Evolutionary conservation across 441 rosid species (phyloP).

Genomic region (Raphanus hybrid): DNA sequence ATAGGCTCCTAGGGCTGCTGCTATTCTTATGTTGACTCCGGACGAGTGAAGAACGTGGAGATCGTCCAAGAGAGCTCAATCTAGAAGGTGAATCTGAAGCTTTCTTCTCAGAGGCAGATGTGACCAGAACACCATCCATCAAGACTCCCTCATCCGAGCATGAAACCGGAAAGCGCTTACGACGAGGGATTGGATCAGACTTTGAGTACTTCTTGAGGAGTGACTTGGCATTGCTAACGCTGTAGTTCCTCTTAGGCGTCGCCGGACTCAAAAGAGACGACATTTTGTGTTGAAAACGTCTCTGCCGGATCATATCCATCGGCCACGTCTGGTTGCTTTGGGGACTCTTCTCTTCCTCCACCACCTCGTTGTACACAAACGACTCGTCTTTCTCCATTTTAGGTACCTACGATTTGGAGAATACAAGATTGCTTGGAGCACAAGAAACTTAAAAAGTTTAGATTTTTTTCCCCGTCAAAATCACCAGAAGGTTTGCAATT

Average conservation of each 20-base stretch:
- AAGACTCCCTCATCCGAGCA: slow-evolving; percentile 56
- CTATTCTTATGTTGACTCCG: slow-evolving; percentile 45
- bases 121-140: slow-evolving; percentile 65
- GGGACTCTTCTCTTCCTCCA: slow-evolving; percentile 23
- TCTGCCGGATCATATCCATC: slow-evolving; percentile 30
- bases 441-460: not conserved
- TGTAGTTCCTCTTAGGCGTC: slow-evolving; percentile 28
- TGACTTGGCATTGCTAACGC: slow-evolving; percentile 23
- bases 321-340: slow-evolving; percentile 39
- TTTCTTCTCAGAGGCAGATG: slow-evolving; percentile 35
- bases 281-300: slow-evolving; percentile 28
- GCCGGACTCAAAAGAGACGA: slow-evolving; percentile 37
- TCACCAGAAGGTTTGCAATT: not conserved
- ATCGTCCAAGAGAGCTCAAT: slow-evolving; percentile 23
- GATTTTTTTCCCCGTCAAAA: not conserved
- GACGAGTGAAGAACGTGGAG: slow-evolving; percentile 39
- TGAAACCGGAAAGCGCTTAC: slow-evolving; percentile 25
- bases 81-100: slow-evolving; percentile 30
- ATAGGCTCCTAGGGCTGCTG: slow-evolving; percentile 50
- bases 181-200: slow-evolving; percentile 36
- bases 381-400: slow-evolving; percentile 31
- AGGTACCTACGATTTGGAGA: not conserved
- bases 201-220: slow-evolving; percentile 32
- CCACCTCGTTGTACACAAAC: slow-evolving; percentile 26
- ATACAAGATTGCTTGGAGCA: not conserved